phyloP scores from a whole-genome alignment of 2,329 filamentous ascomycete species.

The Diplodia scrobiculata region DNA sequence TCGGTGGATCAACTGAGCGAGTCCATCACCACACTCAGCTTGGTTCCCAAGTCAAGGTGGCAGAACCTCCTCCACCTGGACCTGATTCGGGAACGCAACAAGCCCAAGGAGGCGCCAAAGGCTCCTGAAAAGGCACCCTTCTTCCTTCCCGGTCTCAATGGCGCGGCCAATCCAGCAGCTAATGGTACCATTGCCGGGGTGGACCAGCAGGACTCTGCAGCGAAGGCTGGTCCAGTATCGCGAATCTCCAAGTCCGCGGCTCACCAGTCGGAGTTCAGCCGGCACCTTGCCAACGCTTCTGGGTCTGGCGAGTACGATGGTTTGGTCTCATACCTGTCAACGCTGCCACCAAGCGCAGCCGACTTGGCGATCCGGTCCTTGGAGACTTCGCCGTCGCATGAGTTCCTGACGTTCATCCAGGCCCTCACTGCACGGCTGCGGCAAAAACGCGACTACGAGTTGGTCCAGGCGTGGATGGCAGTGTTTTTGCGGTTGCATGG shows the following conservation, averaged over 20 bases:
- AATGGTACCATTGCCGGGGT: conserved; percentile 30
- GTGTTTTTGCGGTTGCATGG: conserved; percentile 83
- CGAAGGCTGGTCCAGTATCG: conserved; percentile 34
- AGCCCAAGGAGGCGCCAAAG: conserved; percentile 88
- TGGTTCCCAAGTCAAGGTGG: conserved; percentile 90
- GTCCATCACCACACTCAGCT: conserved; percentile 82
- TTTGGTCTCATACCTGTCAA: conserved; percentile 77
- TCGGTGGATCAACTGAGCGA: conserved; percentile 74
- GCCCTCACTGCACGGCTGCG: conserved; percentile 72
- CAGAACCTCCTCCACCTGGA: conserved; percentile 92
- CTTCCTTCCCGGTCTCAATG: conserved; percentile 73
- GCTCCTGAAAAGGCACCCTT: conserved; percentile 92
- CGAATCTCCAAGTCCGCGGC: conserved; percentile 41
- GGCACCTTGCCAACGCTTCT: conserved; percentile 50
- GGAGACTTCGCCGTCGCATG: conserved; percentile 59
- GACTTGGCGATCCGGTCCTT: conserved; percentile 90
- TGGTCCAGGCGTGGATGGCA: conserved; percentile 96
- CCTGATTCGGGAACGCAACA: conserved; percentile 86
- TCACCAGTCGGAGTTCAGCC: conserved; percentile 50
- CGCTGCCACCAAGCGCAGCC: conserved; percentile 77
- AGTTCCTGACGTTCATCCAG: conserved; percentile 77
- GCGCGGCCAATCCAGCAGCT: conserved; percentile 31
- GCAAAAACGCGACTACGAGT: conserved; percentile 79
- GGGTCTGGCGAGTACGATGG: conserved; percentile 63
- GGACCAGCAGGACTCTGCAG: conserved; percentile 34